phyloP scores from a whole-genome alignment of 2,329 filamentous ascomycete genomes.

The Pseudogymnoascus sp. region DNA sequence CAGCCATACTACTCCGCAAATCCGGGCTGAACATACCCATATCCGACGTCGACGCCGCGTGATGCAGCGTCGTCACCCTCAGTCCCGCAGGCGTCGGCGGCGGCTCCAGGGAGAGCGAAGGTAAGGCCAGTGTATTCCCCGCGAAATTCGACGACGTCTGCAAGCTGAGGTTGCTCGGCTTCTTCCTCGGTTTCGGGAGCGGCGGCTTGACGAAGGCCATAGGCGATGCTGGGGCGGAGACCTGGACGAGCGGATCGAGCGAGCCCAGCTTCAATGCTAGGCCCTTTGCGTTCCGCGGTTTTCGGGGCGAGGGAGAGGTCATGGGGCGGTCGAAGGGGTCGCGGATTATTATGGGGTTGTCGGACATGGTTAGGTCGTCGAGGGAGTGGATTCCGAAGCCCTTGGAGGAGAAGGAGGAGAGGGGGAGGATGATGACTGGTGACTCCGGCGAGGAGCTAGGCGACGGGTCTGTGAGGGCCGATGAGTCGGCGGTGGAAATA shows the following conservation, averaged over 20 bases:
- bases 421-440: conserved; percentile 64
- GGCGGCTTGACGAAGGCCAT: conserved; percentile 76
- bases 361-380: conserved; percentile 31
- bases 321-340: conserved; percentile 43
- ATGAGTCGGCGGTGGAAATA: conserved; percentile 85
- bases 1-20: not conserved
- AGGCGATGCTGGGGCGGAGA: conserved; percentile 54
- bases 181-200: conserved; percentile 55
- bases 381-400: conserved; percentile 38
- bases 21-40: conserved; percentile 10
- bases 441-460: conserved; percentile 91
- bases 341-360: conserved; percentile 14
- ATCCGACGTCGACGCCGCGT: conserved; percentile 4
- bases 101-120: conserved; percentile 39
- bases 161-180: conserved; percentile 70
- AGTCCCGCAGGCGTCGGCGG: conserved; percentile 15
- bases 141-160: conserved; percentile 52
- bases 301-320: conserved; percentile 63
- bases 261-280: conserved; percentile 67
- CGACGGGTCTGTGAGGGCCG: conserved; percentile 80
- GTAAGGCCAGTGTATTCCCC: conserved; percentile 33
- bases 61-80: conserved; percentile 4
- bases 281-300: conserved; percentile 76
- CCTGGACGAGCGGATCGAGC: conserved; percentile 38
- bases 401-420: conserved; percentile 60